Evolutionary conservation across 495 filamentous ascomycete species (phyloP).

Genomic region (Tuber indicum): DNA sequence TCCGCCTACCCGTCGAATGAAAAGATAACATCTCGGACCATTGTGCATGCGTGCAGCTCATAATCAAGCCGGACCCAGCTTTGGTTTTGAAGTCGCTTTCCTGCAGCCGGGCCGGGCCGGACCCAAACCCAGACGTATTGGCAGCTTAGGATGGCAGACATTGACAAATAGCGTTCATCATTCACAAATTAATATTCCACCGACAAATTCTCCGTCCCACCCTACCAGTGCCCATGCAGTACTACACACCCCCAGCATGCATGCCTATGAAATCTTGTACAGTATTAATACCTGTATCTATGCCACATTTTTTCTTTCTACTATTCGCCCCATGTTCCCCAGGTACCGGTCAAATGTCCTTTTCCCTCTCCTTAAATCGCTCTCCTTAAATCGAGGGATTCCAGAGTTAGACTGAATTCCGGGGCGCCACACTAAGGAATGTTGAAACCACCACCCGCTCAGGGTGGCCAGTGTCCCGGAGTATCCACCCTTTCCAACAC

Average conservation of each 20-base stretch:
- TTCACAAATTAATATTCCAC: neutral
- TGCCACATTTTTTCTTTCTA: neutral
- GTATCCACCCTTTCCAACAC: neutral
- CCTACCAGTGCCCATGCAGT: neutral
- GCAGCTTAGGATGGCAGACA: neutral
- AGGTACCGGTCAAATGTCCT: too few species aligned
- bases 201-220: neutral
- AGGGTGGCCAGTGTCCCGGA: neutral
- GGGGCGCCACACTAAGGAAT: neutral
- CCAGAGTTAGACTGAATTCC: neutral
- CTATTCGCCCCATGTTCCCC: too few species aligned
- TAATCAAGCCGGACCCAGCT: neutral
- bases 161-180: neutral
- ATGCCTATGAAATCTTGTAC: neutral
- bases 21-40: neutral
- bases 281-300: too few species aligned
- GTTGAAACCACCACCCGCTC: neutral
- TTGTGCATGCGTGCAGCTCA: neutral
- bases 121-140: neutral
- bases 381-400: neutral
- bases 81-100: neutral
- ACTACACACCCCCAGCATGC: neutral
- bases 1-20: neutral
- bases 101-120: neutral
- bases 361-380: neutral